Evolutionary conservation across 805 yeast genomes (phyloP).

Genomic region (Dipodascopsis uninucleata): DNA sequence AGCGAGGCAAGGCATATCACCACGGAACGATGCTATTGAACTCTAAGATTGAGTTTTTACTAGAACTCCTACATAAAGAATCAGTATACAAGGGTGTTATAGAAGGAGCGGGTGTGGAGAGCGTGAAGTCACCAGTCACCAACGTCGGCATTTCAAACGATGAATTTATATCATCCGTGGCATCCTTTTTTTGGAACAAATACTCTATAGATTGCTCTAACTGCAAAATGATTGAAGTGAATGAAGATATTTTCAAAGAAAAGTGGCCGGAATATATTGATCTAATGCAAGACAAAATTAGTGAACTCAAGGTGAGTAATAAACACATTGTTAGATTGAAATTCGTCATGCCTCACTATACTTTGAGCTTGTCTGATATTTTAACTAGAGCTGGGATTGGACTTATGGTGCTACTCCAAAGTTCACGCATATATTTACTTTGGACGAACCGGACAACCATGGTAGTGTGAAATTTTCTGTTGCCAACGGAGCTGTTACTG

Average conservation of each 20-base stretch:
- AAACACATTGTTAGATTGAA: too few relatives aligned
- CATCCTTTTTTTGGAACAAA: constrained; percentile 40
- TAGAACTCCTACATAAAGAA: constrained; percentile 52
- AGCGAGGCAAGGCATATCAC: constrained; percentile 78
- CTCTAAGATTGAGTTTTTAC: constrained; percentile 58
- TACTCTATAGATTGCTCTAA: constrained; percentile 28
- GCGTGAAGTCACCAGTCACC: constrained; percentile 76
- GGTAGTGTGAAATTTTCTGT: constrained; percentile 2
- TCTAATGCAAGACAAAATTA: background rate
- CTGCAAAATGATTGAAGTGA: too few relatives aligned
- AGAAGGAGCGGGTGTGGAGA: constrained; percentile 55
- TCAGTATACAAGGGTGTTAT: constrained; percentile 43
- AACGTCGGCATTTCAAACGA: constrained; percentile 52
- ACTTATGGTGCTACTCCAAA: constrained; percentile 70
- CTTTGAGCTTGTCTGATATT: too few relatives aligned
- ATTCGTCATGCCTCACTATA: background rate
- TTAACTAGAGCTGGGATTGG: constrained; percentile 59
- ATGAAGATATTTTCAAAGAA: background rate
- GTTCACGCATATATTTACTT: constrained; percentile 52
- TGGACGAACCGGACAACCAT: background rate
- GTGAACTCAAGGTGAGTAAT: constrained; percentile 5
- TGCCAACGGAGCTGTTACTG: constrained; percentile 8
- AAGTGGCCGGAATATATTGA: constrained; percentile 13
- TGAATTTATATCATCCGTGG: constrained; percentile 47
- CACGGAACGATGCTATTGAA: constrained; percentile 92